These are phyloP conservation scores for Huntiella omanensis DNA, from an alignment of 2,329 filamentous ascomycete genomes.

Conservation along the genomic window DNA sequence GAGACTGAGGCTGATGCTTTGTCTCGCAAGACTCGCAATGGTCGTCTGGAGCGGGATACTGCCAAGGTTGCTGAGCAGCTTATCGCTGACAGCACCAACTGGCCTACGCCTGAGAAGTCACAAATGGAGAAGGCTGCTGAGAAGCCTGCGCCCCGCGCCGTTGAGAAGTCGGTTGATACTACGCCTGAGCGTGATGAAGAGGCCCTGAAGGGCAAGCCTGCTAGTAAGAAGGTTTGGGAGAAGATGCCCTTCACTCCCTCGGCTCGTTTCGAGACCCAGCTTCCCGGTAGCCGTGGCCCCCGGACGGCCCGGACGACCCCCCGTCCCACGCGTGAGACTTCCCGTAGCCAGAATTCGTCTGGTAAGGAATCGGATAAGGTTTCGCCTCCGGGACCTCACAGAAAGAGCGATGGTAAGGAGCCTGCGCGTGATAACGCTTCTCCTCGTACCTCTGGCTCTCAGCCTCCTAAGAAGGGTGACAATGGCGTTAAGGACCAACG, in stretches of 20 bases:
- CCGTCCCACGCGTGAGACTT: constrained; percentile 17
- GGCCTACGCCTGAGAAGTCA: constrained; percentile 78
- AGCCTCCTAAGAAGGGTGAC: constrained; percentile 21
- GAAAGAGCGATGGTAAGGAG: constrained; percentile 7
- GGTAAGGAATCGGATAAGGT: constrained; percentile 22
- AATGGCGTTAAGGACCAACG: constrained; percentile 25
- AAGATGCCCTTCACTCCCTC: constrained; percentile 65
- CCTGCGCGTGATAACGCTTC: constrained; percentile 5
- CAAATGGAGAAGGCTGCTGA: constrained; percentile 41
- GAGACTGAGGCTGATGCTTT: constrained; percentile 20
- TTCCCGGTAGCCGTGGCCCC: constrained; percentile 35
- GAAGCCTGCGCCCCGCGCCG: constrained; percentile 36
- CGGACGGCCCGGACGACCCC: constrained; percentile 29
- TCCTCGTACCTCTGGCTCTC: constrained; percentile 20
- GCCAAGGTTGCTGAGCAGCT: constrained; percentile 8
- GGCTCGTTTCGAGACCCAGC: constrained; percentile 70
- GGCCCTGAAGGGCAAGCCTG: constrained; percentile 30
- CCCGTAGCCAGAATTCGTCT: constrained; percentile 14
- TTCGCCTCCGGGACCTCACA: constrained; percentile 14
- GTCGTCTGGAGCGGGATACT: constrained; percentile 17
- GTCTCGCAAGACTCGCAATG: constrained; percentile 20
- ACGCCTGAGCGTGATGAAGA: constrained; percentile 41
- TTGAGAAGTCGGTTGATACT: constrained; percentile 38
- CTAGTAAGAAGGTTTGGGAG: constrained; percentile 66
- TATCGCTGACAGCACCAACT: constrained; percentile 47